Percentiles rank a stretch among this genome's conserved stretches.
These are phyloP conservation scores for Stenocarpella maydis DNA, from an alignment of 2,329 filamentous ascomycete species.

Conservation along the genomic window DNA sequence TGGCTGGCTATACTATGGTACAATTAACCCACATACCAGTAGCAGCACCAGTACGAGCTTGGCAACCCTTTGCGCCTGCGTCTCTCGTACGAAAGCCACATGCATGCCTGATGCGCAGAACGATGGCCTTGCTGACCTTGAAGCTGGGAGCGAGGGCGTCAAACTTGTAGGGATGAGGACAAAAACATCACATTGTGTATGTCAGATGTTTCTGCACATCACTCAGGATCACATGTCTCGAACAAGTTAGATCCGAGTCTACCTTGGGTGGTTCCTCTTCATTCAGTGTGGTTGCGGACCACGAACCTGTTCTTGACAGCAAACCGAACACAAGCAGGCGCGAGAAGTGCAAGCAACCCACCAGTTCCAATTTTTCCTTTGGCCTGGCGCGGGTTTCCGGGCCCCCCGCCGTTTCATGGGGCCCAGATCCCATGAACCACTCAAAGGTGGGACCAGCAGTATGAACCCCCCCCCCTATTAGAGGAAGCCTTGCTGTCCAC, in stretches of 20 bases:
- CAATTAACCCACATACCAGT: constrained; percentile 14
- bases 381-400: constrained; percentile 13
- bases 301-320: constrained; percentile 29
- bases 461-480: constrained; percentile 32
- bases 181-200: neutral
- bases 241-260: constrained; percentile 5
- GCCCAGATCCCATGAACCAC: constrained; percentile 28
- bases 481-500: constrained; percentile 24
- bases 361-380: constrained; percentile 34
- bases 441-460: constrained; percentile 26
- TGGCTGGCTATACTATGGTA: constrained; percentile 22
- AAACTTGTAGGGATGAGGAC: neutral
- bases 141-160: neutral
- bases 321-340: constrained; percentile 28
- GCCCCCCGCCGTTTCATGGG: constrained; percentile 33
- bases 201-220: constrained; percentile 2
- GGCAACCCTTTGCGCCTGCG: neutral
- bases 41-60: constrained; percentile 6
- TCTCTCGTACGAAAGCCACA: constrained; percentile 1
- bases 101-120: constrained; percentile 5
- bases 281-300: constrained; percentile 9
- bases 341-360: constrained; percentile 32
- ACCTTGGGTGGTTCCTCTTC: constrained; percentile 11
- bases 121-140: neutral
- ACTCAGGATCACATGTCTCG: constrained; percentile 15